phyloP scores from a whole-genome alignment of 768 basidiomycete genomes.

The Lactifluus volemus region DNA sequence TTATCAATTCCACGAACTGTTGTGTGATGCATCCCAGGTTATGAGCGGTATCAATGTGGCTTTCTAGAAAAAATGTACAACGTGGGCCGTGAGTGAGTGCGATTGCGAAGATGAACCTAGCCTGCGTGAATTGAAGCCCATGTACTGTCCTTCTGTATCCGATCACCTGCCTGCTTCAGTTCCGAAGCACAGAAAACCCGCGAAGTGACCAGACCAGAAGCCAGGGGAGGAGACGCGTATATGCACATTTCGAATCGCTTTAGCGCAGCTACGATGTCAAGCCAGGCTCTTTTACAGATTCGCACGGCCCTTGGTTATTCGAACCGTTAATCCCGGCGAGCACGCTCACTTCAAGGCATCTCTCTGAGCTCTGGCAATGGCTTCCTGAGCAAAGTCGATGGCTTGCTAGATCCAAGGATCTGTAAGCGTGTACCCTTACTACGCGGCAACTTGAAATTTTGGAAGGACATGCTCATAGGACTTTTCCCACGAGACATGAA shows the following conservation, averaged over 20 bases:
- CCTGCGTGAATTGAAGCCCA: not conserved
- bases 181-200: slow-evolving; percentile 1
- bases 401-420: too few relatives aligned
- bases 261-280: slow-evolving; percentile 16
- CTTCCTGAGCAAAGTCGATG: too few relatives aligned
- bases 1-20: too few relatives aligned
- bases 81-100: not conserved
- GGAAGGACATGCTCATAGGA: too few relatives aligned
- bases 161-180: not conserved
- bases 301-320: too few relatives aligned
- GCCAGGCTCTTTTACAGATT: slow-evolving; percentile 27
- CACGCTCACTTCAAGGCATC: too few relatives aligned
- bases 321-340: too few relatives aligned
- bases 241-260: slow-evolving; percentile 24
- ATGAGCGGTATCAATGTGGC: not conserved
- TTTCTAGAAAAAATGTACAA: not conserved
- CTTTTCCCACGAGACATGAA: too few relatives aligned
- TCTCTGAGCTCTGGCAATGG: too few relatives aligned
- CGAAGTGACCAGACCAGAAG: not conserved
- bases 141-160: not conserved
- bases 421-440: too few relatives aligned
- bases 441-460: too few relatives aligned
- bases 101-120: not conserved
- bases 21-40: too few relatives aligned
- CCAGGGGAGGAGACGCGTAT: slow-evolving; percentile 14